phyloP scores from a whole-genome alignment of 371 early-diverging fungal genomes.

The Mortierella sp. region DNA sequence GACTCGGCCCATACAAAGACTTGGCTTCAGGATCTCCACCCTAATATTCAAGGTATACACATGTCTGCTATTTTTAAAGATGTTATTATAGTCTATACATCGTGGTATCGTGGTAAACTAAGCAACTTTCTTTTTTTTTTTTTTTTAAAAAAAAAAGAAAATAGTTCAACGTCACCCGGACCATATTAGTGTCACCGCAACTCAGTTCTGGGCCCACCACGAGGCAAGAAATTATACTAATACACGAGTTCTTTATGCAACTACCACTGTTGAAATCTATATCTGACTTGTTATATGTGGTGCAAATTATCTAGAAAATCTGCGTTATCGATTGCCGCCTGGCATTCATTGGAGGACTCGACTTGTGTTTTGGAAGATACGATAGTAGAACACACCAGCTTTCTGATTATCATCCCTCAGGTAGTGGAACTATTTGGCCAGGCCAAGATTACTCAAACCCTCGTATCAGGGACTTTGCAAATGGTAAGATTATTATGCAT shows the following conservation, averaged over 20 bases:
- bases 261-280: neutral
- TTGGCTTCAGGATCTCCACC: slow-evolving; percentile 81
- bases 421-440: slow-evolving; percentile 70
- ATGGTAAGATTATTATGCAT: slow-evolving; percentile 61
- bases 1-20: slow-evolving; percentile 88
- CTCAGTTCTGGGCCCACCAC: slow-evolving; percentile 86
- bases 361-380: slow-evolving; percentile 93
- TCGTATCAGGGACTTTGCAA: slow-evolving; percentile 89
- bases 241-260: neutral
- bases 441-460: slow-evolving; percentile 96
- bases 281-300: neutral
- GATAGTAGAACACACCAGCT: slow-evolving; percentile 87
- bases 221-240: slow-evolving; percentile 37
- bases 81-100: neutral
- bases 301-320: slow-evolving; percentile 70
- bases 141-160: too few species aligned
- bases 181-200: slow-evolving; percentile 76
- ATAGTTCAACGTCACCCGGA: slow-evolving; percentile 89
- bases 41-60: slow-evolving; percentile 72
- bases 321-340: slow-evolving; percentile 86
- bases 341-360: slow-evolving; percentile 94
- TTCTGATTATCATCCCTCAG: slow-evolving; percentile 74
- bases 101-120: neutral
- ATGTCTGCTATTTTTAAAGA: neutral
- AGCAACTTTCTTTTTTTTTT: neutral